Evolutionary conservation across 2,329 filamentous ascomycete genomes (phyloP).

Genomic region (Cladosporium colombiae): DNA sequence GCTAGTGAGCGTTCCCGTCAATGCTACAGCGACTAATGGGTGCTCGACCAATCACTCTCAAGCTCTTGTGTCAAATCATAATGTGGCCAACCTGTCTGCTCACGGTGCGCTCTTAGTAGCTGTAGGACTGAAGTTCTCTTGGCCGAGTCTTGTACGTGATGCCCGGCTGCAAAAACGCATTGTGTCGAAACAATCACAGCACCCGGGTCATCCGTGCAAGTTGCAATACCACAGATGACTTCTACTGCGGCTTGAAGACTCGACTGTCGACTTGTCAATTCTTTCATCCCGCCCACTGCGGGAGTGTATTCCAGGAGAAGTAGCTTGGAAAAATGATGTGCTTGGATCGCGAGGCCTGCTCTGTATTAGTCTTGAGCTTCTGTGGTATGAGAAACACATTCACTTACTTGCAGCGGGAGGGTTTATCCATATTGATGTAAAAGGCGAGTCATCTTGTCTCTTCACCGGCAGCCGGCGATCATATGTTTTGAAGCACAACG

Average conservation of each 20-base stretch:
- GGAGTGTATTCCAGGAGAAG: slow-evolving; percentile 52
- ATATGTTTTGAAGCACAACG: slow-evolving; percentile 42
- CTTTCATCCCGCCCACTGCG: slow-evolving; percentile 35
- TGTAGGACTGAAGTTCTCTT: slow-evolving; percentile 38
- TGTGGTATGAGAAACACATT: neutral
- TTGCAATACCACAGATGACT: slow-evolving; percentile 51
- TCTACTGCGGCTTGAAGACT: slow-evolving; percentile 46
- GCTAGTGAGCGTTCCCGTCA: neutral
- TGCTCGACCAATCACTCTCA: neutral
- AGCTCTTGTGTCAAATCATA: slow-evolving; percentile 21
- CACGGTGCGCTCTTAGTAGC: slow-evolving; percentile 39
- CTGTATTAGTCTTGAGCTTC: neutral
- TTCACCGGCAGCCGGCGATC: slow-evolving; percentile 43
- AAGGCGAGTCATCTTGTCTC: slow-evolving; percentile 32
- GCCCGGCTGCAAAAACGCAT: slow-evolving; percentile 42
- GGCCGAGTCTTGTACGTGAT: slow-evolving; percentile 38
- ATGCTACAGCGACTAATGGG: neutral
- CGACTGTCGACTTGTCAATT: slow-evolving; percentile 45
- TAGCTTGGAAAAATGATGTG: slow-evolving; percentile 53
- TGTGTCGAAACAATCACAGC: slow-evolving; percentile 43
- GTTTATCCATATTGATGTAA: slow-evolving; percentile 52
- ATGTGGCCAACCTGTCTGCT: slow-evolving; percentile 41
- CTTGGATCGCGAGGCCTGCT: slow-evolving; percentile 48
- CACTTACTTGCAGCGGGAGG: slow-evolving; percentile 44
- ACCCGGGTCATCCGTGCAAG: slow-evolving; percentile 42